Evolutionary conservation across 768 basidiomycete genomes (phyloP).

Genomic region (Calocybe indica): DNA sequence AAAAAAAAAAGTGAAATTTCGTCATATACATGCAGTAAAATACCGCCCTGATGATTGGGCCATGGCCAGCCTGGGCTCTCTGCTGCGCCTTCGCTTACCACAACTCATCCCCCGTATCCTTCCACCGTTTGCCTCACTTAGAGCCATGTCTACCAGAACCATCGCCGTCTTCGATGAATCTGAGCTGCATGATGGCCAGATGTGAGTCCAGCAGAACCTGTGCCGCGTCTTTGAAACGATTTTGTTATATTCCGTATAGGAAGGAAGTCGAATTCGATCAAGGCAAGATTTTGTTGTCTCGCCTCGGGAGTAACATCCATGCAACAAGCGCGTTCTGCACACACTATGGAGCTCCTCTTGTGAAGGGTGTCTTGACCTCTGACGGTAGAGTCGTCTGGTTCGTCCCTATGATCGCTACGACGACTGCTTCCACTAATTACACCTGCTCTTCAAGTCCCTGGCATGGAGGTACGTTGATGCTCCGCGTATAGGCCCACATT

Average conservation of each 20-base stretch:
- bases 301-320: slow-evolving; percentile 66
- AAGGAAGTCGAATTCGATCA: slow-evolving; percentile 78
- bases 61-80: too few species aligned
- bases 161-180: slow-evolving; percentile 52
- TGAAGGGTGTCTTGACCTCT: slow-evolving; percentile 72
- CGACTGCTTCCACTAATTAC: background rate
- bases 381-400: slow-evolving; percentile 80
- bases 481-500: background rate
- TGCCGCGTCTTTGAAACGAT: background rate
- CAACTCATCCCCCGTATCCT: slow-evolving; percentile 6
- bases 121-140: slow-evolving; percentile 7
- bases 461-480: slow-evolving; percentile 64
- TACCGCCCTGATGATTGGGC: too few species aligned
- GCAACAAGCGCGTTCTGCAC: slow-evolving; percentile 86
- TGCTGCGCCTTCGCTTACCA: background rate
- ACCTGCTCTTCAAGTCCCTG: slow-evolving; percentile 50
- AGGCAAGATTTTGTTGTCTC: slow-evolving; percentile 73
- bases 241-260: slow-evolving; percentile 32
- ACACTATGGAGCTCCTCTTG: slow-evolving; percentile 86
- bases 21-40: too few species aligned
- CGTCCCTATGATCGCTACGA: slow-evolving; percentile 12
- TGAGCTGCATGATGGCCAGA: slow-evolving; percentile 62
- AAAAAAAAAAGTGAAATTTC: too few species aligned
- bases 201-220: slow-evolving; percentile 35
- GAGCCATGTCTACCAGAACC: slow-evolving; percentile 40